Evolutionary conservation across 257 asterid species (phyloP), one percentile per base, ranked within the genome.

Genomic region (Ballota nigra): DNA sequence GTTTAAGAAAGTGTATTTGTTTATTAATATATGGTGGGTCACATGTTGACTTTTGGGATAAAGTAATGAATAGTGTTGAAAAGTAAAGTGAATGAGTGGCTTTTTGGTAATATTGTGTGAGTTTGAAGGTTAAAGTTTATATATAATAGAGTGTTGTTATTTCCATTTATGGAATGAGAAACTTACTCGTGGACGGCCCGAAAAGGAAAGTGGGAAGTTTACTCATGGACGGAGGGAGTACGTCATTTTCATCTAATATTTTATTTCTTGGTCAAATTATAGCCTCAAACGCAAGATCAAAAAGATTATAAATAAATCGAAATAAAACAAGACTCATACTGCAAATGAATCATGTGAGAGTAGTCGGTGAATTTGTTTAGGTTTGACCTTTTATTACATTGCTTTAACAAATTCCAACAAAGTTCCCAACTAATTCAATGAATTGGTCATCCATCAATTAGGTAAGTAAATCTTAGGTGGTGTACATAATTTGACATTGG

Each of bases 321-420:
- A 70, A 47, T 4, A 64, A 65, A n/a, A 69, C 57, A 77, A 60
- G 66, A 74, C 24, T 40, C 22, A 47, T 56, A 55, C 69, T 16
- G 9, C 18, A 29, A 65, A 72, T 80, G 79, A 75, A 76, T 71
- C 84, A 6, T 31, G 84, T 76, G 84, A 64, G 26, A 24, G 65
- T 34, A 41, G 80, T 70, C 74, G 83, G 82, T 73, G 84, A 57
- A 73, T 80, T 53, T 73, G 20, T 68, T 76, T 76, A 28, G 74
- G 74, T 76, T 73, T 80, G 79, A 72, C 63, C 28, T 36, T 57
- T 68, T 34, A 58, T 69, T 55, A n/a, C 56, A 47, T 33, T 34
- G 10, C 33, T 78, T 70, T 24, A 69, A 69, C 72, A 45, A 24
- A 63, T 66, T 63, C 65, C 74, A 74, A 61, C 71, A 2, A 18